Percentiles rank a stretch among this genome's conserved stretches.
These are phyloP conservation scores for Suhomyces bolitotheri DNA, from an alignment of 1,139 yeast species.

Conservation along the genomic window DNA sequence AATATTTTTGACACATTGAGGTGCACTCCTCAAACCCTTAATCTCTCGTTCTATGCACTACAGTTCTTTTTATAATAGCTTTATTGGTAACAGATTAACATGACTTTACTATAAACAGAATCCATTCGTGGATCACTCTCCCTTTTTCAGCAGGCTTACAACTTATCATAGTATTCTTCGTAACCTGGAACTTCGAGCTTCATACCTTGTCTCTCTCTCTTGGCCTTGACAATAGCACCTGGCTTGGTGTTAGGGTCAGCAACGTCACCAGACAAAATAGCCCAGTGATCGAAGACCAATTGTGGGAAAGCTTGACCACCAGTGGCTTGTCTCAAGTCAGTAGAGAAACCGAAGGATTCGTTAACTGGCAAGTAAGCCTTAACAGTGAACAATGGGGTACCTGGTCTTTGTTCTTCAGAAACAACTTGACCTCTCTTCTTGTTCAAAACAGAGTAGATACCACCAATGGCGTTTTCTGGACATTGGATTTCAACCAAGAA, in stretches of 20 bases:
- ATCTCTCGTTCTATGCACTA: background rate
- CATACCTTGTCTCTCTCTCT: constrained; percentile 97
- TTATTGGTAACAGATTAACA: constrained; percentile 10
- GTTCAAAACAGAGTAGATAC: constrained; percentile 99
- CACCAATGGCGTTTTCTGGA: constrained; percentile 99
- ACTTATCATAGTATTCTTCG: constrained; percentile 99
- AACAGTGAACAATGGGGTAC: constrained; percentile 98
- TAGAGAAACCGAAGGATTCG: constrained; percentile 99
- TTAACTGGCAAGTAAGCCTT: constrained; percentile 99
- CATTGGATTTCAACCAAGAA: constrained; percentile 99
- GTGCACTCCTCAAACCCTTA: no score
- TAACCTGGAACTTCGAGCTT: constrained; percentile 98
- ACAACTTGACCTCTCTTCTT: constrained; percentile 99
- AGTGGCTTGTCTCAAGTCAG: constrained; percentile 99
- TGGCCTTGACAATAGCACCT: constrained; percentile 84
- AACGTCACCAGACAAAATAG: constrained; percentile 87
- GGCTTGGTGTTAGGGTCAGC: constrained; percentile 91
- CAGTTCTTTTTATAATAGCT: constrained; percentile 3
- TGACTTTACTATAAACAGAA: constrained; percentile 14
- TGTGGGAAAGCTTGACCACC: constrained; percentile 99
- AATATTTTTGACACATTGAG: no score
- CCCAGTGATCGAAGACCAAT: constrained; percentile 99
- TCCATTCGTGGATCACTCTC: constrained; percentile 2
- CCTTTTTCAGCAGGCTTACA: constrained; percentile 50
- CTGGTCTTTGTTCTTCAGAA: constrained; percentile 99